Percentiles rank a stretch among this genome's conserved stretches.
Evolutionary conservation across 257 asterid genomes (phyloP).

Genomic region (Paulownia fortunei): DNA sequence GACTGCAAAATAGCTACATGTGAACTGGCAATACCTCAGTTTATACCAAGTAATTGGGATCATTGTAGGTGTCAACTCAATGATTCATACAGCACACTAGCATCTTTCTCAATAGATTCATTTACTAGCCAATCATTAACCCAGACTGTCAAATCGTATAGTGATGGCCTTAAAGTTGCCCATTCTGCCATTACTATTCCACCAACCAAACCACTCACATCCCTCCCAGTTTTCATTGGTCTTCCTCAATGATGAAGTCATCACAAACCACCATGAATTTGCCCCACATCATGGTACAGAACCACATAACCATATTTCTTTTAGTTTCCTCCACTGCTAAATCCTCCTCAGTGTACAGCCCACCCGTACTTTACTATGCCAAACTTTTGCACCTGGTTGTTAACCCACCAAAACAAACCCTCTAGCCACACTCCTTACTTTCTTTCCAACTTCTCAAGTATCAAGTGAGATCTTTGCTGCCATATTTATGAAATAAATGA

Average conservation of each 20-base stretch:
- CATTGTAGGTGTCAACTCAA: not conserved
- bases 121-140: conserved; percentile 3
- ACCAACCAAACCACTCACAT: not conserved
- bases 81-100: conserved; percentile 1
- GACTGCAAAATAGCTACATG: not conserved
- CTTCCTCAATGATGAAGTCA: conserved; percentile 6
- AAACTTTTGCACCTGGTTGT: not conserved
- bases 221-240: not conserved
- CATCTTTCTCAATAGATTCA: not conserved
- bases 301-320: not conserved
- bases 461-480: not conserved
- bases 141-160: conserved; percentile 1
- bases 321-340: not conserved
- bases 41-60: not conserved
- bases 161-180: not conserved
- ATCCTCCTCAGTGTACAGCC: not conserved
- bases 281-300: not conserved
- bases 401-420: not conserved
- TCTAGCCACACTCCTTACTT: not conserved
- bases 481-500: not conserved
- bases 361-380: not conserved
- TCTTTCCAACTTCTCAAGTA: not conserved
- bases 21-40: conserved; percentile 12
- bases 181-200: not conserved
- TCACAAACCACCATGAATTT: not conserved